phyloP scores from a whole-genome alignment of 768 basidiomycete genomes.

The Auriscalpium vulgare region DNA sequence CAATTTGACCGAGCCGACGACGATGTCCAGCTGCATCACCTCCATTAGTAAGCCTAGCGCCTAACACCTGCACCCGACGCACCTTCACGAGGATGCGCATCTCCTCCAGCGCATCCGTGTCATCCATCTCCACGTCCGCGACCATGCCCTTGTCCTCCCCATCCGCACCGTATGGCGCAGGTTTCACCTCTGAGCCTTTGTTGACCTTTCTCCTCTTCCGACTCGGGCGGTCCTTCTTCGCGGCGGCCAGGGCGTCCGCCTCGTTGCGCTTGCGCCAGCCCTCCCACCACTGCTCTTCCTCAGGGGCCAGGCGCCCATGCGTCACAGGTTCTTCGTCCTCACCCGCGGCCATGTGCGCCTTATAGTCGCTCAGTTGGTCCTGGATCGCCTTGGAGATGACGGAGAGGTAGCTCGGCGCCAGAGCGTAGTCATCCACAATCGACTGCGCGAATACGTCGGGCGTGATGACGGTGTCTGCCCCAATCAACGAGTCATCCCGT shows the following conservation, averaged over 20 bases:
- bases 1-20: slow-evolving; percentile 85
- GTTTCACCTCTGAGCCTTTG: slow-evolving; percentile 4
- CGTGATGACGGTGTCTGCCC: slow-evolving; percentile 78
- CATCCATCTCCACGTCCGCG: slow-evolving; percentile 61
- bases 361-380: slow-evolving; percentile 79
- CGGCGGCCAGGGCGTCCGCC: slow-evolving; percentile 31
- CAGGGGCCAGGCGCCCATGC: slow-evolving; percentile 41
- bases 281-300: slow-evolving; percentile 58
- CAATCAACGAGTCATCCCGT: not conserved
- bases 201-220: slow-evolving; percentile 16
- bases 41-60: not conserved
- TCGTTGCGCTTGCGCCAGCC: slow-evolving; percentile 46
- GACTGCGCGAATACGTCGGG: slow-evolving; percentile 88
- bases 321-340: slow-evolving; percentile 36
- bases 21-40: slow-evolving; percentile 75
- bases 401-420: slow-evolving; percentile 55
- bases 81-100: slow-evolving; percentile 92
- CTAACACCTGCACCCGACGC: slow-evolving; percentile 16
- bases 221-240: slow-evolving; percentile 14
- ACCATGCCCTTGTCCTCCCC: slow-evolving; percentile 33
- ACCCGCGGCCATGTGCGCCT: slow-evolving; percentile 48
- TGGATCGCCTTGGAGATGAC: slow-evolving; percentile 78
- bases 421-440: slow-evolving; percentile 83
- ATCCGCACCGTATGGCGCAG: not conserved
- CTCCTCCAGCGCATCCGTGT: slow-evolving; percentile 67